phyloP scores from a whole-genome alignment of 2,329 filamentous ascomycete species.

The Trichoderma gracile region DNA sequence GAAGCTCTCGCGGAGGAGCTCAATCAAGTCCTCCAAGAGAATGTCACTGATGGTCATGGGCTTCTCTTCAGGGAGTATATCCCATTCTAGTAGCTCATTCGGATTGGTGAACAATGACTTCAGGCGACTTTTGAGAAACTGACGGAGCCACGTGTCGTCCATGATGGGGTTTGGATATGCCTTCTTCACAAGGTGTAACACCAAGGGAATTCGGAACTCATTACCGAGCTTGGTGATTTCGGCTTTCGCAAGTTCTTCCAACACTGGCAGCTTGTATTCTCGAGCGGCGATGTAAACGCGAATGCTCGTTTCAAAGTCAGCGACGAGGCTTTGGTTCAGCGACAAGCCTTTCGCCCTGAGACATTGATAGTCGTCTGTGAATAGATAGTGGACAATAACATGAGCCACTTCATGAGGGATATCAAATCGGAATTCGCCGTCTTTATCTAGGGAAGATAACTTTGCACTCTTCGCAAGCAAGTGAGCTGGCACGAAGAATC shows the following conservation, averaged over 20 bases:
- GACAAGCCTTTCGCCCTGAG: constrained; percentile 3
- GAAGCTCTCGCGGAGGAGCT: constrained; percentile 1
- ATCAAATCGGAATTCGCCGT: background rate
- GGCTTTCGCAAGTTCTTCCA: constrained; percentile 16
- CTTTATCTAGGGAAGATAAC: background rate
- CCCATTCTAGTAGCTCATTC: background rate
- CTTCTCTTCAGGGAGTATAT: background rate
- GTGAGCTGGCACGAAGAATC: constrained; percentile 11
- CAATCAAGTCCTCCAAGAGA: constrained; percentile 7
- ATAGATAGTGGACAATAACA: constrained; percentile 24
- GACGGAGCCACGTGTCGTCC: constrained; percentile 22
- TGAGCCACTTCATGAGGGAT: constrained; percentile 19
- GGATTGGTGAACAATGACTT: background rate
- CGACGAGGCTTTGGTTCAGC: background rate
- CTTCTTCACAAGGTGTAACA: constrained; percentile 14
- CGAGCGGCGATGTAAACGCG: constrained; percentile 18
- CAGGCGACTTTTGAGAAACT: constrained; percentile 13
- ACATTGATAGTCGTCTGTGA: constrained; percentile 22
- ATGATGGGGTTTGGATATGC: constrained; percentile 4
- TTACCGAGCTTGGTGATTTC: constrained; percentile 21
- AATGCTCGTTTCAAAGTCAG: constrained; percentile 21
- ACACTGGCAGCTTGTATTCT: background rate
- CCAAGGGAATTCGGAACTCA: background rate
- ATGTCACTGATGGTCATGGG: constrained; percentile 17
- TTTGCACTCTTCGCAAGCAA: constrained; percentile 2